Base-by-base conservation (phyloP, 257 asterid genomes). In the Phtheirospermum japonicum region DNA sequence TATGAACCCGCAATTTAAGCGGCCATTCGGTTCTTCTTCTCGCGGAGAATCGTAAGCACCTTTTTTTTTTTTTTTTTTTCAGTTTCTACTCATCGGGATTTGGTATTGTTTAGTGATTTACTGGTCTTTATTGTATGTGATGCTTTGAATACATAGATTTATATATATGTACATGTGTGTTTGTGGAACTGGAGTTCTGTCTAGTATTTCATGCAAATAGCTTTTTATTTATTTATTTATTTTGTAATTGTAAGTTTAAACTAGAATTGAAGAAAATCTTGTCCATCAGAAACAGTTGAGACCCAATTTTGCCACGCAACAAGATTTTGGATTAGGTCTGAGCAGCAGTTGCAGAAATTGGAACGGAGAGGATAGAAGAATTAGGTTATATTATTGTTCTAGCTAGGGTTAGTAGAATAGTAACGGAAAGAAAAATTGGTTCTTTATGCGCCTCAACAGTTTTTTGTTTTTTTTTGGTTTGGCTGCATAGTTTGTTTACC, bases 41-140 rank as follows among this genome's bases (percentile, higher is more conserved):
- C 86, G 96, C 13, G 95, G 79, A 60, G 97, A 92, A 79, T 74
- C 94, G 99, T 92, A 83, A 83, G 95, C 70, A 67, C n/a, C n/a
- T n/a, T n/a, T n/a, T 36, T 39, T 74, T 26, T 10, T 13, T 36
- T 39, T 74, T 26, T 8, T 13, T 51, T 52, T 33, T 57, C 36
- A 54, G 40, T 60, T 14, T 59, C 11, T 65, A 28, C 13, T 4
- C 31, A 20, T 76, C 65, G 50, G 7, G 60, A 68, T 59, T 73
- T 74, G 31, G 34, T 49, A 28, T 16, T 37, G 20, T 72, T 49
- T 23, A n/a, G 66, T 33, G 70, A 70, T 72, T 68, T 61, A 43
- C 54, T 18, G 32, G 10, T 67, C n/a, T 37, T 19, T 51, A 4
- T 57, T 37, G 10, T 43, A 6, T 43, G 62, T 31, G 53, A 9